phyloP scores from a whole-genome alignment of 2,329 filamentous ascomycete species.

The Thelonectria blattea region DNA sequence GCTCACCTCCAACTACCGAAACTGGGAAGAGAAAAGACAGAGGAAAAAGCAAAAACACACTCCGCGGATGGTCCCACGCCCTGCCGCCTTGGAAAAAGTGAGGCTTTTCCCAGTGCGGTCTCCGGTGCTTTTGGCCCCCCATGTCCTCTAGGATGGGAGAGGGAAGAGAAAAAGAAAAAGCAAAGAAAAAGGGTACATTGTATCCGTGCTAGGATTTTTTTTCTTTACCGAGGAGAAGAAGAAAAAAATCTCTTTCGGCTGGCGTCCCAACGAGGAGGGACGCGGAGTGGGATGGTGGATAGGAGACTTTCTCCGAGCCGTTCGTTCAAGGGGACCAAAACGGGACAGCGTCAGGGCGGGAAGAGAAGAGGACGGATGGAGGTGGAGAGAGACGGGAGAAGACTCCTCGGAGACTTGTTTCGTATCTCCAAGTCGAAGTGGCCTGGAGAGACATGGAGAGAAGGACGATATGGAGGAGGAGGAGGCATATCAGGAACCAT shows the following conservation, averaged over 20 bases:
- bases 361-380: conserved; percentile 13
- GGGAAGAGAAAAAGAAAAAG: too few relatives aligned
- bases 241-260: conserved; percentile 27
- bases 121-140: conserved; percentile 15
- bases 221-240: conserved; percentile 3
- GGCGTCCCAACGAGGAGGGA: conserved; percentile 4
- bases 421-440: background rate
- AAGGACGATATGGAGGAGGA: background rate
- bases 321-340: background rate
- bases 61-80: conserved; percentile 29
- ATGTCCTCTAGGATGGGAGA: too few relatives aligned
- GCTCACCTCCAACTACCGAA: conserved; percentile 33
- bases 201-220: too few relatives aligned
- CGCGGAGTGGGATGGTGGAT: conserved; percentile 1
- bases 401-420: background rate
- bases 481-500: too few relatives aligned
- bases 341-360: background rate
- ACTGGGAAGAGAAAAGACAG: conserved; percentile 27
- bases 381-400: conserved; percentile 7
- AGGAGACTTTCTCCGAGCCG: background rate
- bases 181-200: conserved; percentile 23
- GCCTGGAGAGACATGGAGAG: background rate
- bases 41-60: conserved; percentile 30
- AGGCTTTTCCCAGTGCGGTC: conserved; percentile 22
- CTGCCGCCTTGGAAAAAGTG: conserved; percentile 20